These are phyloP conservation scores for Trichoderma citrinoviride DNA, from an alignment of 2,329 filamentous ascomycete species.

Conservation along the genomic window DNA sequence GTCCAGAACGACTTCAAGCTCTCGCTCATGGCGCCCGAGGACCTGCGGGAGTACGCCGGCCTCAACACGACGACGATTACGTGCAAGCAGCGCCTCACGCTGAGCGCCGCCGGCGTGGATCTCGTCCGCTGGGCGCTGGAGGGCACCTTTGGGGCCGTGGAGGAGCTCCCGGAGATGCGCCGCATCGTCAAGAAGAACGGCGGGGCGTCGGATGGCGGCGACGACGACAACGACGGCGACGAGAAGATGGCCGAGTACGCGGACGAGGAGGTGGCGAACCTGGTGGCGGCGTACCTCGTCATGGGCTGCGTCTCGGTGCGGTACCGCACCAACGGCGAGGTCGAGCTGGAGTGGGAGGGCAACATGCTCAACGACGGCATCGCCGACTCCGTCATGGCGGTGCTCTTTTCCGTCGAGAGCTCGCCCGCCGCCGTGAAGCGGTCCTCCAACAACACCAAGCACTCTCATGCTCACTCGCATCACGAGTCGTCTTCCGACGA, in stretches of 20 bases:
- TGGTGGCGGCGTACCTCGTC: conserved; percentile 62
- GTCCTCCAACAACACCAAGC: conserved; percentile 32
- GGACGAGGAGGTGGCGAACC: conserved; percentile 60
- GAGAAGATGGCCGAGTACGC: conserved; percentile 48
- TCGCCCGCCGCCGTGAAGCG: conserved; percentile 93
- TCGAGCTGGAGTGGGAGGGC: conserved; percentile 95
- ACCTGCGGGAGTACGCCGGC: conserved; percentile 94
- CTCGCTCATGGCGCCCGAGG: conserved; percentile 93
- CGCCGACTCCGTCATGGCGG: conserved; percentile 93
- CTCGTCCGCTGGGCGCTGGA: conserved; percentile 92
- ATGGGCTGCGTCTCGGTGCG: conserved; percentile 91
- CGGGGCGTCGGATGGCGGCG: conserved; percentile 35
- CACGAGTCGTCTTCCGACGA: not conserved
- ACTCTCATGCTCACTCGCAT: conserved; percentile 33
- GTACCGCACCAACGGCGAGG: conserved; percentile 71
- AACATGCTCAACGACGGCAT: conserved; percentile 98
- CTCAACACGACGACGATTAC: conserved; percentile 91
- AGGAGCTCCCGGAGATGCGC: conserved; percentile 60
- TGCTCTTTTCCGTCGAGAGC: conserved; percentile 87
- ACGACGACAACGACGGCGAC: conserved; percentile 21
- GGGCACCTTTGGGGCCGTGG: conserved; percentile 86
- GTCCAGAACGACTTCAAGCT: conserved; percentile 98
- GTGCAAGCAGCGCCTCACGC: conserved; percentile 85
- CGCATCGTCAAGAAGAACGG: conserved; percentile 35
- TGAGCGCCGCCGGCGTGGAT: conserved; percentile 85